Evolutionary conservation across 805 yeast species (phyloP), one percentile per base, ranked within the genome.

Genomic region (Clavispora santaluciae): DNA sequence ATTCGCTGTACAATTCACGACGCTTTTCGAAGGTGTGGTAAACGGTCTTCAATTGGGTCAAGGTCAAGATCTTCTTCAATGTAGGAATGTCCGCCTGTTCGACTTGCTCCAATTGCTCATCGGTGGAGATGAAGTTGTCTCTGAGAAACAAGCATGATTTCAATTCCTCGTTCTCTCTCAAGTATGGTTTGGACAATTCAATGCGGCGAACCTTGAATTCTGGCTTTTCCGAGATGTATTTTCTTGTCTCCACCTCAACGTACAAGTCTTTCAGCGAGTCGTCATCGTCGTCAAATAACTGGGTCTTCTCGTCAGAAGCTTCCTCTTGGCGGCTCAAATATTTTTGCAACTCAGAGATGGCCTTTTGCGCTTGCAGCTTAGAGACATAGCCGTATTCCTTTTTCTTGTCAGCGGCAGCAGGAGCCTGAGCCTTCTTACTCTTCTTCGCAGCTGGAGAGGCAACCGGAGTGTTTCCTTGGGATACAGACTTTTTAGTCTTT

Each of bases 11-110:
- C 45, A 93, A 77, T 47, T 80, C 82, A 60, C 97, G 81, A 61
- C 89, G 81, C 44, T 89, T 82, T 63, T 93, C 97, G 55, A 69
- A 93, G n/a, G 86, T 78, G 66, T 88, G 88, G 73, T 80, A 91
- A 45, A 83, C 84, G 24, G 89, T 86, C 61, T 87, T 87, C 48
- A 93, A 72, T 51, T 88, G 84, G 35, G 78, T 72, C 41, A 83
- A 82, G 5, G 93, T 75, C 24, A 89, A 72, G 40, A 90, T 80
- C 53, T 75, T 73, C 17, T 61, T 42, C 33, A 78, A 61, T 29
- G 75, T 62, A 17, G 76, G 73, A 23, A 77, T 65, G 16, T 66
- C 52, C 25, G 64, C 72, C 28, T 61, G 61, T 58, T 78, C 83
- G 40, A 78, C 66, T 42, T 63, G 51, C 40, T 67, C 71, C 43